phyloP scores from a whole-genome alignment of 805 yeast genomes.

The Hanseniaspora opuntiae region DNA sequence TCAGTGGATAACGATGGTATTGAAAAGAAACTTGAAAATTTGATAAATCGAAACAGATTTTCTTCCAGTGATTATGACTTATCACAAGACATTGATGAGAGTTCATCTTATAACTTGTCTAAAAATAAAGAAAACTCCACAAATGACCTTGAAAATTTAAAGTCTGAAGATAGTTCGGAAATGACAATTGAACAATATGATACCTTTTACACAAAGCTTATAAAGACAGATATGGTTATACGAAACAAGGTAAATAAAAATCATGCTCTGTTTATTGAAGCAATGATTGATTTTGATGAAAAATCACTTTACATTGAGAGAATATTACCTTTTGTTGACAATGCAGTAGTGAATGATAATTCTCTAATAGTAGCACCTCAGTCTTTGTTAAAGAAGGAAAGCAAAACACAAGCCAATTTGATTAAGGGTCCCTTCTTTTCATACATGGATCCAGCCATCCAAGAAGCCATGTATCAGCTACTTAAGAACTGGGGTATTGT shows the following conservation, averaged over 20 bases:
- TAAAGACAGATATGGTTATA: not conserved
- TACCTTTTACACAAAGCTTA: not conserved
- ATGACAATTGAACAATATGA: not conserved
- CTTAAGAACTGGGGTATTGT: constrained; percentile 7
- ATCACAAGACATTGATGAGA: not conserved
- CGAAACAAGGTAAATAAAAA: not conserved
- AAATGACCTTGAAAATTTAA: not conserved
- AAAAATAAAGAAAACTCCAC: not conserved
- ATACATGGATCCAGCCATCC: constrained; percentile 2
- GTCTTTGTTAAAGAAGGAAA: not conserved
- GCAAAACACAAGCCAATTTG: not conserved
- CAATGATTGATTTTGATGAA: not conserved
- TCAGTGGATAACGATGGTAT: not conserved
- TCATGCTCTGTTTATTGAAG: not conserved
- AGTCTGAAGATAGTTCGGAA: not conserved
- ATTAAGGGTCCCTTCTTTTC: constrained; percentile 1
- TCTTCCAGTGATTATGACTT: not conserved
- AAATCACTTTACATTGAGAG: not conserved
- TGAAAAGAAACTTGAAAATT: not conserved
- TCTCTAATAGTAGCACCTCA: not conserved
- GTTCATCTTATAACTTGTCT: not conserved
- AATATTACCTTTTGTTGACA: not conserved
- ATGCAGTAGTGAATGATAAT: not conserved
- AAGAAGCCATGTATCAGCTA: not conserved
- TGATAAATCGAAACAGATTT: not conserved